Evolutionary conservation across 2,329 filamentous ascomycete species (phyloP).

Genomic region (Colletotrichum sp.): DNA sequence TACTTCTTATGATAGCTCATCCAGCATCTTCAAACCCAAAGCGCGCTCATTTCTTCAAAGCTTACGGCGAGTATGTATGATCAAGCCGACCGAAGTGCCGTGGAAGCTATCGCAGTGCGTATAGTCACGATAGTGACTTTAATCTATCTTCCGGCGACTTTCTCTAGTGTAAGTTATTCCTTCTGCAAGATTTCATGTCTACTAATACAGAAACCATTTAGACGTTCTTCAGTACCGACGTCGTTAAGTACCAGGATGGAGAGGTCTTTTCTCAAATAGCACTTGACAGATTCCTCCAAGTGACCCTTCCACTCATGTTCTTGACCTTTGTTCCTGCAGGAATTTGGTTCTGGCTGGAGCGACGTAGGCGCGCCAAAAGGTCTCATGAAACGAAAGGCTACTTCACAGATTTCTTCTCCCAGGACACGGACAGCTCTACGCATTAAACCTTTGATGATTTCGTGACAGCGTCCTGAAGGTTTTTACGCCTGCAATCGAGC

Average conservation of each 20-base stretch:
- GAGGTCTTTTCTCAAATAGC: neutral
- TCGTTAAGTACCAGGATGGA: neutral
- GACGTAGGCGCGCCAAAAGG: neutral
- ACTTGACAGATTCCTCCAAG: neutral
- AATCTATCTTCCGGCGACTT: conserved; percentile 26
- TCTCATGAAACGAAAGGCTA: neutral
- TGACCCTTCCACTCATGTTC: neutral
- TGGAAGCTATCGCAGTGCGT: conserved; percentile 27
- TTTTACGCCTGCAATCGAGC: too few relatives aligned
- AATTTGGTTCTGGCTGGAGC: neutral
- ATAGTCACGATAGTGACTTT: conserved; percentile 32
- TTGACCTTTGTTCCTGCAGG: neutral
- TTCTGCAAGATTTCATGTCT: neutral
- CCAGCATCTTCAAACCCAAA: conserved; percentile 37
- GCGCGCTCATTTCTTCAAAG: conserved; percentile 10
- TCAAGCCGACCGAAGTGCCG: conserved; percentile 30
- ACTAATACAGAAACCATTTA: neutral
- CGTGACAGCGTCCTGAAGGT: too few relatives aligned
- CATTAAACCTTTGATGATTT: too few relatives aligned
- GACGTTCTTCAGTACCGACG: conserved; percentile 12
- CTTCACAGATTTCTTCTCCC: neutral
- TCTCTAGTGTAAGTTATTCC: conserved; percentile 1
- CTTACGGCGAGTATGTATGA: conserved; percentile 27
- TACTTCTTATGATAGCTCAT: too few relatives aligned
- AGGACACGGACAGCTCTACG: too few relatives aligned